Percentiles rank a stretch among this genome's conserved stretches.
These are phyloP conservation scores for Zygosaccharomyces gambellarensis DNA, from an alignment of 805 yeast species.

Conservation along the genomic window DNA sequence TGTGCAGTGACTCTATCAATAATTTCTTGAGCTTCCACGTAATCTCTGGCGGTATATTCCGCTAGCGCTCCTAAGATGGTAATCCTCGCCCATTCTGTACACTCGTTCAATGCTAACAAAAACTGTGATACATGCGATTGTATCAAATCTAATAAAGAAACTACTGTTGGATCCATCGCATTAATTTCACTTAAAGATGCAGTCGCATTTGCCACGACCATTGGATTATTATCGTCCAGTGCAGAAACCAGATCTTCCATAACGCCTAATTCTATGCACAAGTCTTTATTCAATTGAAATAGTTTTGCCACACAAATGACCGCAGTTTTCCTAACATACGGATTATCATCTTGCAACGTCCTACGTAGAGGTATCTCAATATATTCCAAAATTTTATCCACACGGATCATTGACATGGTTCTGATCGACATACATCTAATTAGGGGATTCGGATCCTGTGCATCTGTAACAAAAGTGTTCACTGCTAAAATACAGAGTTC, in stretches of 20 bases:
- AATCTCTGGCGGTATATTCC: conserved; percentile 54
- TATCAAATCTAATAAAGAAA: conserved; percentile 38
- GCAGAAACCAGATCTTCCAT: conserved; percentile 60
- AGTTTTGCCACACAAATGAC: conserved; percentile 95
- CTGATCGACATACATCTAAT: conserved; percentile 94
- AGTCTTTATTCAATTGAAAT: conserved; percentile 74
- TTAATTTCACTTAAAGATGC: conserved; percentile 80
- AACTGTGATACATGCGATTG: conserved; percentile 51
- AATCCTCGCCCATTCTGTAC: conserved; percentile 98
- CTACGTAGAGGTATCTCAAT: conserved; percentile 83
- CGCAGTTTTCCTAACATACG: conserved; percentile 96
- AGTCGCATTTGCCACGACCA: conserved; percentile 95
- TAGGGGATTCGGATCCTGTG: conserved; percentile 94
- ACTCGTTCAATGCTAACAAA: conserved; percentile 83
- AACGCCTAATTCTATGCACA: conserved; percentile 86
- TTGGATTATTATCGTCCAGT: conserved; percentile 84
- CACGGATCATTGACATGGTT: conserved; percentile 98
- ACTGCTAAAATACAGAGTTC: conserved; percentile 94
- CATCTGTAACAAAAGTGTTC: conserved; percentile 90
- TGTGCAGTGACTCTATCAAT: conserved; percentile 90
- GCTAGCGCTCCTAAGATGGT: conserved; percentile 78
- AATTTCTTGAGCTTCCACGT: conserved; percentile 72
- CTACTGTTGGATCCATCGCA: conserved; percentile 53
- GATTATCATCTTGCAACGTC: conserved; percentile 87
- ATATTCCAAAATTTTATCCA: conserved; percentile 91